phyloP scores from a whole-genome alignment of 371 early-diverging fungal genomes.

The Mucor piriformis region DNA sequence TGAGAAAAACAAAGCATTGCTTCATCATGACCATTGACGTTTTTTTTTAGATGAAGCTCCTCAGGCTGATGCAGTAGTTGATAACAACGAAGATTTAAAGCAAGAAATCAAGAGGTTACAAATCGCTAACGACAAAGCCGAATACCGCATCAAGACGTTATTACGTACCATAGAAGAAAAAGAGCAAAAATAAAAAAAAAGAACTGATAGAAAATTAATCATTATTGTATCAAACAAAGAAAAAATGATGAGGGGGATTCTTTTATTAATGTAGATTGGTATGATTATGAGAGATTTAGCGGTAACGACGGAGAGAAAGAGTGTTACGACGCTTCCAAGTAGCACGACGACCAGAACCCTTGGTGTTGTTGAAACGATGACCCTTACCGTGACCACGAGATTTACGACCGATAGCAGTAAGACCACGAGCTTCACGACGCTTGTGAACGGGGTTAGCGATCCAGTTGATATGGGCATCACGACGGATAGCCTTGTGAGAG shows the following conservation, averaged over 20 bases:
- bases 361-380: constrained; percentile 97
- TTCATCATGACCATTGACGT: too few species aligned
- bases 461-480: constrained; percentile 99
- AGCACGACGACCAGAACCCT: constrained; percentile 92
- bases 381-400: constrained; percentile 98
- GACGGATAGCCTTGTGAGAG: constrained; percentile 95
- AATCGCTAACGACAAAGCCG: constrained; percentile 39
- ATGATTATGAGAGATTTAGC: constrained; percentile 50
- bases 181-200: constrained; percentile 22
- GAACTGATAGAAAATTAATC: neutral
- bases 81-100: constrained; percentile 21
- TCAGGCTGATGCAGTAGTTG: neutral
- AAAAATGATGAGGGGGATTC: neutral
- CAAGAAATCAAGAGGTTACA: constrained; percentile 28
- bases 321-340: constrained; percentile 81
- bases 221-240: neutral
- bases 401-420: constrained; percentile 97
- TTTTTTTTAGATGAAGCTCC: neutral
- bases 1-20: too few species aligned
- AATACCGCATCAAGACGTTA: constrained; percentile 44
- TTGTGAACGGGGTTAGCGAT: constrained; percentile 97
- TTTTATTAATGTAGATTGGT: neutral
- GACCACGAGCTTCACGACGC: constrained; percentile 98
- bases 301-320: constrained; percentile 82
- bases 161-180: constrained; percentile 38